These are phyloP conservation scores for Flammula alnicola DNA, from an alignment of 1,284 basidiomycete species.

Conservation along the genomic window DNA sequence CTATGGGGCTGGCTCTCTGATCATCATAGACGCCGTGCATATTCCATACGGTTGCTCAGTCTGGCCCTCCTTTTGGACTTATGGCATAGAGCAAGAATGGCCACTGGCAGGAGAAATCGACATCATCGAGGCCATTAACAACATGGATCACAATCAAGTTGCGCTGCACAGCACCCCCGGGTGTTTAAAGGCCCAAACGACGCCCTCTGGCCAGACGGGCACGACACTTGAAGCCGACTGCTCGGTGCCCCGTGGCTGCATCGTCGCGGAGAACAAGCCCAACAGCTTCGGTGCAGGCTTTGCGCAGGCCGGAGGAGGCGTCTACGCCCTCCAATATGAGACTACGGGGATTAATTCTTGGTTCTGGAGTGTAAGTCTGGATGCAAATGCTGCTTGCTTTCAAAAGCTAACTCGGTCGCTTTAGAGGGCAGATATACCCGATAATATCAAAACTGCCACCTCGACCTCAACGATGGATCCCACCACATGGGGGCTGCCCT, in stretches of 20 bases:
- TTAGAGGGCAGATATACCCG: constrained; percentile 46
- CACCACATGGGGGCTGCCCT: constrained; percentile 39
- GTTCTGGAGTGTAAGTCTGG: constrained; percentile 72
- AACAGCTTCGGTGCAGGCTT: constrained; percentile 68
- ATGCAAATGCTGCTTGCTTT: neutral
- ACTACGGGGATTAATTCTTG: constrained; percentile 59
- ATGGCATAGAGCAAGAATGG: constrained; percentile 51
- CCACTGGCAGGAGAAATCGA: constrained; percentile 62
- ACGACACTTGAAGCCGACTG: constrained; percentile 47
- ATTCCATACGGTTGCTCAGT: constrained; percentile 71
- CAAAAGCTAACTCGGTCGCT: neutral
- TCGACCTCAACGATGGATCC: constrained; percentile 51
- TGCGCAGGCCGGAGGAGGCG: constrained; percentile 69
- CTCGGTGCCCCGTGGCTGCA: constrained; percentile 60
- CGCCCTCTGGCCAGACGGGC: constrained; percentile 38
- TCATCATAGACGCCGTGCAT: constrained; percentile 60
- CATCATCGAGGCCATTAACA: constrained; percentile 61
- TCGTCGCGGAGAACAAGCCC: constrained; percentile 58
- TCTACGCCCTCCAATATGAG: constrained; percentile 75
- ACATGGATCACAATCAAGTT: constrained; percentile 58
- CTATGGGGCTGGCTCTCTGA: constrained; percentile 57
- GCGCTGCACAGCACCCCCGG: constrained; percentile 57
- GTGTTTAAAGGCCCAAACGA: constrained; percentile 38
- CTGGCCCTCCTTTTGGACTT: constrained; percentile 63
- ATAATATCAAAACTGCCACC: constrained; percentile 38